Evolutionary conservation across 176 grass and related monocot species (phyloP).

Genomic region (Cocos nucifera): DNA sequence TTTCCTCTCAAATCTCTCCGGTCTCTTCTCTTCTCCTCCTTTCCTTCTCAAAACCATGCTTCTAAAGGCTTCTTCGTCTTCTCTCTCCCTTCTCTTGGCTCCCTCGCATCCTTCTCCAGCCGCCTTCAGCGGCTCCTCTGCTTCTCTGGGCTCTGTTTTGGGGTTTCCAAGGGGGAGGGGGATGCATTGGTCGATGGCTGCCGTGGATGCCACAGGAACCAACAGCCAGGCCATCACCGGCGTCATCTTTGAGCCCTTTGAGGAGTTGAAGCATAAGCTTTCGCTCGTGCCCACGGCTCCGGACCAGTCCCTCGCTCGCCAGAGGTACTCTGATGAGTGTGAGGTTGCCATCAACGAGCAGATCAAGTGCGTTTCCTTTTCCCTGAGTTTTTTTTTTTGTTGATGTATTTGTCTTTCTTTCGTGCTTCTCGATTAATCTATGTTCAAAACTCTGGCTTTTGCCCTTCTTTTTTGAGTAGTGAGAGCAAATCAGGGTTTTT

Average conservation of each 20-base stretch:
- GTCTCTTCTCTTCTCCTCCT: too few relatives aligned
- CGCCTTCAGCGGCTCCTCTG: not conserved
- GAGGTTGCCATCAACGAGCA: constrained; percentile 20
- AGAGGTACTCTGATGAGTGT: constrained; percentile 9
- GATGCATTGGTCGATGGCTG: not conserved
- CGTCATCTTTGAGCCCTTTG: constrained; percentile 17
- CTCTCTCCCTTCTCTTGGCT: not conserved
- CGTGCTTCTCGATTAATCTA: not conserved
- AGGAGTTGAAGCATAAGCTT: constrained; percentile 1
- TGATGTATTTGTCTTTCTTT: not conserved
- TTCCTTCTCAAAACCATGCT: not conserved
- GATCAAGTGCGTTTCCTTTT: constrained; percentile 8
- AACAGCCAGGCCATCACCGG: not conserved
- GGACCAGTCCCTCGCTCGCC: constrained; percentile 17
- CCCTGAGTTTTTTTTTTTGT: not conserved
- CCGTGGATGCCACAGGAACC: not conserved
- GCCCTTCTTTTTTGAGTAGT: too few relatives aligned
- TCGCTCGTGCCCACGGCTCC: constrained; percentile 6
- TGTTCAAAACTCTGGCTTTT: not conserved
- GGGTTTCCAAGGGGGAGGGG: not conserved
- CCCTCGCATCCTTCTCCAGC: not conserved
- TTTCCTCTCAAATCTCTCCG: too few relatives aligned
- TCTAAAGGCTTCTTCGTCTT: not conserved
- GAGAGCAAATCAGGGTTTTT: too few relatives aligned
- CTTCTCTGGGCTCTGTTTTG: not conserved